Conservation (phyloP, 352 stramenopile genomes). For the Bremia lactucae region DNA sequence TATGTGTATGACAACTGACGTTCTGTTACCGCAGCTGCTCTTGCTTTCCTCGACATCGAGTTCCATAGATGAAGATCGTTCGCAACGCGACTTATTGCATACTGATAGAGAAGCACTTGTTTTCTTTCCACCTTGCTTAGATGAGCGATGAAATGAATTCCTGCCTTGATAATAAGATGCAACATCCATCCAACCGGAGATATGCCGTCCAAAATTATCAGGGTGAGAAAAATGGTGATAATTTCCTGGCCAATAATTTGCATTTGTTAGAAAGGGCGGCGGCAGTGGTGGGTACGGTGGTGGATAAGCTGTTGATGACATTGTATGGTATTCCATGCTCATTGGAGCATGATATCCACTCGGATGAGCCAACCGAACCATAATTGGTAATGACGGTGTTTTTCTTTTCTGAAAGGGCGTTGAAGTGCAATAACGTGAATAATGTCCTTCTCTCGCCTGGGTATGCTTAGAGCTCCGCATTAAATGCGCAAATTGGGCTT, state of each 20-base stretch:
- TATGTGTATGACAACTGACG: constrained; percentile 29
- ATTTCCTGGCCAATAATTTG: constrained; percentile 8
- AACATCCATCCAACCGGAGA: constrained; percentile 16
- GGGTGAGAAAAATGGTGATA: constrained; percentile 18
- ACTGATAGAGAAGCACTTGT: not conserved
- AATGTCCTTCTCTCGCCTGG: constrained; percentile 13
- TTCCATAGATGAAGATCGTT: constrained; percentile 10
- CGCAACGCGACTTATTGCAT: constrained; percentile 8
- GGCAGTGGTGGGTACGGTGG: too few species aligned
- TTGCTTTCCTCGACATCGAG: constrained; percentile 16
- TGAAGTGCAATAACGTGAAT: constrained; percentile 9
- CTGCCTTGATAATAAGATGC: constrained; percentile 18
- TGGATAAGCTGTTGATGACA: constrained; percentile 19
- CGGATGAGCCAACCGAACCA: constrained; percentile 5
- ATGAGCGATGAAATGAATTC: constrained; percentile 18
- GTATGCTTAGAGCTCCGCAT: constrained; percentile 54
- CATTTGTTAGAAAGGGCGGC: constrained; percentile 22
- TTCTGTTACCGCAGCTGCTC: constrained; percentile 17
- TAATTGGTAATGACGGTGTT: constrained; percentile 1
- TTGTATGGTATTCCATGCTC: constrained; percentile 21
- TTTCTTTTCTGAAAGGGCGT: constrained; percentile 4
- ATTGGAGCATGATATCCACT: constrained; percentile 7
- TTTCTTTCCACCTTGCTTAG: constrained; percentile 10
- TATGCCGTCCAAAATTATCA: constrained; percentile 15
- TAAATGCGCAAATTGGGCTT: constrained; percentile 70